phyloP scores from a whole-genome alignment of 2,329 filamentous ascomycete species.

The Ramularia collo-cygni region DNA sequence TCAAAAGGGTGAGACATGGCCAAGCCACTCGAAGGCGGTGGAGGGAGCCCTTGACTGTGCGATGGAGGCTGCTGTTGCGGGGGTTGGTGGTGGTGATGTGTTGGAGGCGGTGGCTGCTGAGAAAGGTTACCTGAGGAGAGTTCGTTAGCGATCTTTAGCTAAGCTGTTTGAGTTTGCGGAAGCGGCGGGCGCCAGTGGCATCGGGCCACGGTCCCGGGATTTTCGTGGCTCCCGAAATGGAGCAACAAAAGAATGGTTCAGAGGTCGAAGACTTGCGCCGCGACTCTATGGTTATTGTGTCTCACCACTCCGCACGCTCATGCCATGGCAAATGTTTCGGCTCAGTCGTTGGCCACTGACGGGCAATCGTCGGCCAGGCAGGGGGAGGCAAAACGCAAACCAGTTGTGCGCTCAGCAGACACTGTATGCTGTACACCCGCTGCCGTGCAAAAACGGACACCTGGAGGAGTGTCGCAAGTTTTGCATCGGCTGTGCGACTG shows the following conservation, averaged over 20 bases:
- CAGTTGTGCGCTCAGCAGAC: background rate
- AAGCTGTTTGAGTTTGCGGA: too few relatives aligned
- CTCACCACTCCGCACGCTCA: too few relatives aligned
- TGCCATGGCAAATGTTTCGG: too few relatives aligned
- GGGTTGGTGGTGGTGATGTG: constrained; percentile 8
- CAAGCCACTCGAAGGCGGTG: constrained; percentile 23
- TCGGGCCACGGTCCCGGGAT: background rate
- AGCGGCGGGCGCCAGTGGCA: constrained; percentile 2
- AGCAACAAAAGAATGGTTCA: background rate
- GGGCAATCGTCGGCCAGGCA: too few relatives aligned
- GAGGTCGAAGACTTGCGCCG: background rate
- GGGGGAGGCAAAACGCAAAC: too few relatives aligned
- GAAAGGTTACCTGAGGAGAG: constrained; percentile 4
- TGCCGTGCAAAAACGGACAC: too few relatives aligned
- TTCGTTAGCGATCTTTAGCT: background rate
- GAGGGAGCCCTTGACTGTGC: constrained; percentile 18
- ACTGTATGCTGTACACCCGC: too few relatives aligned
- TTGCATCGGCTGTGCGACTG: background rate
- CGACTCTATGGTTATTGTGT: background rate
- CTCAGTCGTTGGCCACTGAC: too few relatives aligned
- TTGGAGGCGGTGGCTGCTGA: background rate
- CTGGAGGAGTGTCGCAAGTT: background rate
- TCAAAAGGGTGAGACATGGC: constrained; percentile 38
- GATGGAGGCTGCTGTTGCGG: constrained; percentile 15
- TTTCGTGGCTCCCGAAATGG: constrained; percentile 3